Evolutionary conservation across 225 moss, liverwort and hornwort species (phyloP).

Genomic region (Pleurozium schreberi): DNA sequence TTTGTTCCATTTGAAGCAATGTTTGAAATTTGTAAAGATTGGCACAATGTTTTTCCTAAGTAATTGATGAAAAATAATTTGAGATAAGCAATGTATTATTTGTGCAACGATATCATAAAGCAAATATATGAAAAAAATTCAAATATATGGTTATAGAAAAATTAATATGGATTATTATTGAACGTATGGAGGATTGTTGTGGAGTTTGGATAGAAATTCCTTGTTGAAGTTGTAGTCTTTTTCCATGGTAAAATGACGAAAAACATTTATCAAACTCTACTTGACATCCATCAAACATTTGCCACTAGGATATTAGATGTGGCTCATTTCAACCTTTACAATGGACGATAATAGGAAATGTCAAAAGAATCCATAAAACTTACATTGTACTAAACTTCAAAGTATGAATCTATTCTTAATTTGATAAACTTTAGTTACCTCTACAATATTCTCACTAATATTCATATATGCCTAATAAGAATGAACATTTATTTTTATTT

Average conservation of each 20-base stretch:
- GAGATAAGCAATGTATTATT: too few species aligned
- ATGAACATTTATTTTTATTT: neutral
- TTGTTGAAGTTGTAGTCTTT: fast-evolving
- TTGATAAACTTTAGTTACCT: neutral
- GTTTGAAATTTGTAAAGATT: neutral
- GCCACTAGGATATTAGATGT: neutral
- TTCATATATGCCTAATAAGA: neutral
- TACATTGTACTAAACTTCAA: too few species aligned
- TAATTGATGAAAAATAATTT: neutral
- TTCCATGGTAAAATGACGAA: neutral
- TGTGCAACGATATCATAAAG: neutral
- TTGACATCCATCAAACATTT: fast-evolving
- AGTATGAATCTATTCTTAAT: neutral
- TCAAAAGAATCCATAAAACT: neutral
- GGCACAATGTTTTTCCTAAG: neutral
- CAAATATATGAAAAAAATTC: neutral
- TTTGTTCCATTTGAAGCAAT: neutral
- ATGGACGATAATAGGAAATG: neutral
- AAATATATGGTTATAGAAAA: too few species aligned
- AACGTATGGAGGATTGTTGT: fast-evolving
- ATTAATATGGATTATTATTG: neutral
- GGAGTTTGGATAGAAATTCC: fast-evolving
- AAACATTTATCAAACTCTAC: neutral
- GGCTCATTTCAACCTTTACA: fast-evolving
- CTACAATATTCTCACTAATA: neutral